Conservation (phyloP, 2,329 filamentous ascomycete species). For the Nigrograna mackinnonii region DNA sequence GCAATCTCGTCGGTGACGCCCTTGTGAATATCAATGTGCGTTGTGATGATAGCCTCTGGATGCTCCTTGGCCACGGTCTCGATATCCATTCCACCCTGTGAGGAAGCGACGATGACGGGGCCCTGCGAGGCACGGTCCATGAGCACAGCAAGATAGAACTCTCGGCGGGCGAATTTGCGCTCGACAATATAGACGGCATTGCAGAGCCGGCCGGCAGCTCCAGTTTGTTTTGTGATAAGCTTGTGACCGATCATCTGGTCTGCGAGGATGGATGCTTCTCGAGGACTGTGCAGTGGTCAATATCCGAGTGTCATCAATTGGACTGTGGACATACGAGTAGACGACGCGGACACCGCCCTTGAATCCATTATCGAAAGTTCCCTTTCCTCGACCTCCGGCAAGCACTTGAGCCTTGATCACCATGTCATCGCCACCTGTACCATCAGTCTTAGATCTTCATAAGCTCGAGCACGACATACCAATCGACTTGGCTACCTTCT, state of each 20-base stretch:
- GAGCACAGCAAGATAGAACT: conserved; percentile 98
- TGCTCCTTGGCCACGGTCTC: conserved; percentile 98
- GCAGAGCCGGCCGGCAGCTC: conserved; percentile 89
- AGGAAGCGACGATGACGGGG: conserved; percentile 96
- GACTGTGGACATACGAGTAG: conserved; percentile 76
- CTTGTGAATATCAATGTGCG: conserved; percentile 87
- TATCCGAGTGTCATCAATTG: conserved; percentile 36
- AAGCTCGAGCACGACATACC: conserved; percentile 53
- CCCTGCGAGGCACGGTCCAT: conserved; percentile 94
- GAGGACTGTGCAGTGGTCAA: conserved; percentile 58
- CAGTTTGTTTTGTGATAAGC: conserved; percentile 99
- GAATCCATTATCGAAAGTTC: conserved; percentile 95
- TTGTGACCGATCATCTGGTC: conserved; percentile 99
- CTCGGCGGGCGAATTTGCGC: conserved; percentile 97
- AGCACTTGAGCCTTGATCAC: conserved; percentile 99
- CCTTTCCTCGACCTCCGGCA: conserved; percentile 96
- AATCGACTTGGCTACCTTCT: conserved; percentile 87
- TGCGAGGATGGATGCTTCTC: conserved; percentile 94
- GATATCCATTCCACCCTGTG: conserved; percentile 99
- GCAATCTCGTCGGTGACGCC: conserved; percentile 97
- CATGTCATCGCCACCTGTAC: conserved; percentile 79
- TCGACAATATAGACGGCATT: conserved; percentile 99
- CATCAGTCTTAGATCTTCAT: not conserved
- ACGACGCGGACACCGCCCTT: conserved; percentile 99
- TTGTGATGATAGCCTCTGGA: conserved; percentile 94